phyloP scores from a whole-genome alignment of 768 basidiomycete species.

The Rhodosporidiobolus odoratus region DNA sequence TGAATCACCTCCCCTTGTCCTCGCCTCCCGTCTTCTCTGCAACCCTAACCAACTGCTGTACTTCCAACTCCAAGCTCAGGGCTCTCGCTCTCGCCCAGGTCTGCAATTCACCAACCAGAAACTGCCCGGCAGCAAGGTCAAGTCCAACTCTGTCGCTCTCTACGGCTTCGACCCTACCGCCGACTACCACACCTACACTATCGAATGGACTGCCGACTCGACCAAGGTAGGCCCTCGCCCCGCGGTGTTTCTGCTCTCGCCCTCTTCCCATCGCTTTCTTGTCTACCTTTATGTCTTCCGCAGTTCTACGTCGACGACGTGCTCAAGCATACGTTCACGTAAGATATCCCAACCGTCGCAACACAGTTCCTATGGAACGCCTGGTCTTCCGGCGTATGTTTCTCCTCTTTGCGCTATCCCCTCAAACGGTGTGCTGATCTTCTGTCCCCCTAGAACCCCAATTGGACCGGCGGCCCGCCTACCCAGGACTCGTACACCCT shows the following conservation, averaged over 20 bases:
- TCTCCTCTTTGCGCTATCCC: too few relatives aligned
- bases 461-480: slow-evolving; percentile 18
- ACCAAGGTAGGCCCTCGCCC: too few relatives aligned
- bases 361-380: neutral
- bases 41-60: too few relatives aligned
- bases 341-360: neutral
- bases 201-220: neutral
- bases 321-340: neutral
- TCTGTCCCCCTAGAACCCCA: neutral
- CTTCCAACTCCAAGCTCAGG: too few relatives aligned
- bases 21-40: too few relatives aligned
- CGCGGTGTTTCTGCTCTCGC: too few relatives aligned
- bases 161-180: slow-evolving; percentile 16
- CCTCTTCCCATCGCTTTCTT: too few relatives aligned
- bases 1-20: too few relatives aligned
- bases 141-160: neutral
- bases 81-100: too few relatives aligned
- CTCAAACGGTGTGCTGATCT: too few relatives aligned
- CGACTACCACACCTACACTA: slow-evolving; percentile 23
- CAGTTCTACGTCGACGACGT: slow-evolving; percentile 22
- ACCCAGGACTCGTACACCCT: slow-evolving; percentile 4
- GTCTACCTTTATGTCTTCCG: too few relatives aligned
- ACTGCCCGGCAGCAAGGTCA: neutral
- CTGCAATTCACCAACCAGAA: slow-evolving; percentile 17
- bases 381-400: neutral